Evolutionary conservation across 2,329 filamentous ascomycete genomes (phyloP).

Genomic region (Magnaporthiopsis rhizophila): DNA sequence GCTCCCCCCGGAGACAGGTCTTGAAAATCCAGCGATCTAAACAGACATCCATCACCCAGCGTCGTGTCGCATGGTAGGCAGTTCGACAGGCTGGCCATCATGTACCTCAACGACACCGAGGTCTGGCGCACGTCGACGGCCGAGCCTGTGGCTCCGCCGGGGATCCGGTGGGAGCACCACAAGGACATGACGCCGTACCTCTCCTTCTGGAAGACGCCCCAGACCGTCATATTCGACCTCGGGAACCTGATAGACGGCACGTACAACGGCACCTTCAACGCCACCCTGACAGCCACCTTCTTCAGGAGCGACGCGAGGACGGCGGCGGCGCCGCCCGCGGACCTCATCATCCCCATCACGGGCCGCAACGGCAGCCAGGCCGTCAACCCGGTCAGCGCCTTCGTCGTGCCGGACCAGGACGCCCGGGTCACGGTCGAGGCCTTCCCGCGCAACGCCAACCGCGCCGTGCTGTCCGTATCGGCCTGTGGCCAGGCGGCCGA

Average conservation of each 20-base stretch:
- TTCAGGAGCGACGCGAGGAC: slow-evolving; percentile 42
- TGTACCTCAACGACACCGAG: slow-evolving; percentile 71
- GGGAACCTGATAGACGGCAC: slow-evolving; percentile 62
- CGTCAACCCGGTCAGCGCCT: slow-evolving; percentile 52
- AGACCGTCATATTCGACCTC: slow-evolving; percentile 74
- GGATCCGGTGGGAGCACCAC: slow-evolving; percentile 67
- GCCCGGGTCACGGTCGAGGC: slow-evolving; percentile 45
- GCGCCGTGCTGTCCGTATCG: slow-evolving; percentile 67
- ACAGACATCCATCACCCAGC: slow-evolving; percentile 29
- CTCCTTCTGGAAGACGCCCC: slow-evolving; percentile 57
- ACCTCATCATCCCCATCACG: slow-evolving; percentile 62
- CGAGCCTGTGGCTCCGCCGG: slow-evolving; percentile 57
- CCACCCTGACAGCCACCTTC: slow-evolving; percentile 66
- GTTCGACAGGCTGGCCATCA: slow-evolving; percentile 66
- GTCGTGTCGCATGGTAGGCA: slow-evolving; percentile 64
- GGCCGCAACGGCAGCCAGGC: slow-evolving; percentile 32
- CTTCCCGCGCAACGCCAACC: slow-evolving; percentile 59
- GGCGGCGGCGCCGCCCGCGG: slow-evolving; percentile 40
- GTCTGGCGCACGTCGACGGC: slow-evolving; percentile 80
- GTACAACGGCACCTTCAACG: slow-evolving; percentile 68
- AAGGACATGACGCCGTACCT: slow-evolving; percentile 73
- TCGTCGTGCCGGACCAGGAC: slow-evolving; percentile 54
- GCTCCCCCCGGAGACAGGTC: too few species aligned
- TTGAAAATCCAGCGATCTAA: too few species aligned
- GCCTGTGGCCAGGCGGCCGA: slow-evolving; percentile 69